These are phyloP conservation scores for Talaromyces funiculosus DNA, from an alignment of 2,329 filamentous ascomycete genomes.

Conservation along the genomic window DNA sequence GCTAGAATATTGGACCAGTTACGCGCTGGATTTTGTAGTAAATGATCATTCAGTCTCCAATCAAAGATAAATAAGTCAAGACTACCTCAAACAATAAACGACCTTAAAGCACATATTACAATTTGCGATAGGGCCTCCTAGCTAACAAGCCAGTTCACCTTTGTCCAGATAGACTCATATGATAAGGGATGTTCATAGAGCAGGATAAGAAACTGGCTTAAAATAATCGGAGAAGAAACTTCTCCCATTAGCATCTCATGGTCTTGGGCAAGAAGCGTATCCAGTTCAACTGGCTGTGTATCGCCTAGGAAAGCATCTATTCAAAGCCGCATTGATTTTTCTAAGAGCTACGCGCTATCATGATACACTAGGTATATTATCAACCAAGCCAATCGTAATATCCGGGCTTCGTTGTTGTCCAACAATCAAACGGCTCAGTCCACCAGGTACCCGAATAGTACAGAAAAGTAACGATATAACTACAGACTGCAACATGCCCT, in stretches of 20 bases:
- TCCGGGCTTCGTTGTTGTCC: not conserved
- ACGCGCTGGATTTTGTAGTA: not conserved
- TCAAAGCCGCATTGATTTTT: too few relatives aligned
- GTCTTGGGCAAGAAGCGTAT: constrained; percentile 14
- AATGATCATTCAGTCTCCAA: not conserved
- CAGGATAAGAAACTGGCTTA: constrained; percentile 7
- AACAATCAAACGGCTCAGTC: not conserved
- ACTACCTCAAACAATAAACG: not conserved
- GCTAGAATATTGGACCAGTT: not conserved
- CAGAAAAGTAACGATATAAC: not conserved
- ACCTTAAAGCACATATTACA: not conserved
- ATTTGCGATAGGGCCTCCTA: not conserved
- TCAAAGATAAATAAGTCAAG: not conserved
- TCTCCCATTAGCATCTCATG: constrained; percentile 17
- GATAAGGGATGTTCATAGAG: not conserved
- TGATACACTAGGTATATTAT: not conserved
- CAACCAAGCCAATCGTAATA: not conserved
- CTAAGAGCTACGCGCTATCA: too few relatives aligned
- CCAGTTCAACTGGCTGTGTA: too few relatives aligned
- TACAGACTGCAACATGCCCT: not conserved
- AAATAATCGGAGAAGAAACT: constrained; percentile 18
- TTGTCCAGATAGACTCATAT: not conserved
- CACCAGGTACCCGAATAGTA: not conserved
- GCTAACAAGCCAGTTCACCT: not conserved
- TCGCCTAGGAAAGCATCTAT: too few relatives aligned